A percentile compares a stretch with the other conserved stretches of the same genome.
These are phyloP conservation scores for Meira miltonrushii DNA, from an alignment of 1,284 basidiomycete species.

Conservation along the genomic window DNA sequence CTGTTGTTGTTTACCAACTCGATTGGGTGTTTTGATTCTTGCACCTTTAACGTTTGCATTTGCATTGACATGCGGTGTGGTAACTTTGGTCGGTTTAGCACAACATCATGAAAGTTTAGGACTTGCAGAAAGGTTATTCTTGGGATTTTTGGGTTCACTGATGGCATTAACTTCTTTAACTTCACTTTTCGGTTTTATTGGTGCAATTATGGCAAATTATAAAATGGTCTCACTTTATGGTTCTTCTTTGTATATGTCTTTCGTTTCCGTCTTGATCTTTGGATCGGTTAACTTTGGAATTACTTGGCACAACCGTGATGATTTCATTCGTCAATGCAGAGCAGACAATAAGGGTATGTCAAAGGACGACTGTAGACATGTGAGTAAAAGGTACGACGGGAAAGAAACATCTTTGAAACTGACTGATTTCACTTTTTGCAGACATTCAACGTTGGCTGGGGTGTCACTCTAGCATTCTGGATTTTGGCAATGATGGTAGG, in stretches of 20 bases:
- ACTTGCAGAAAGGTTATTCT: neutral
- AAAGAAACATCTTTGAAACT: neutral
- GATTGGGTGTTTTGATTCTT: neutral
- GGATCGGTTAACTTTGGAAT: neutral
- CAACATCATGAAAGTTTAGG: neutral
- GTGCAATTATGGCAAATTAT: neutral
- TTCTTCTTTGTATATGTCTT: neutral
- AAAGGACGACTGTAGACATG: neutral
- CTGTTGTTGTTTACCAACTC: neutral
- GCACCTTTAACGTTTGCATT: neutral
- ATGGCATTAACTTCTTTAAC: neutral
- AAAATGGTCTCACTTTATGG: neutral
- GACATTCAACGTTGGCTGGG: neutral
- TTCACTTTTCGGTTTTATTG: neutral
- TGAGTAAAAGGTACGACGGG: neutral
- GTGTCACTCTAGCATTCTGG: constrained; percentile 2
- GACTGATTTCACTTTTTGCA: neutral
- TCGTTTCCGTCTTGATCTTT: neutral
- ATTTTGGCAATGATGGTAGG: neutral
- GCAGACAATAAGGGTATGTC: neutral
- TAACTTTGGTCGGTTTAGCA: neutral
- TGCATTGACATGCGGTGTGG: neutral
- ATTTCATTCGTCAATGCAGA: neutral
- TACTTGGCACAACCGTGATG: neutral
- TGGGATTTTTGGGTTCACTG: neutral